phyloP scores from a whole-genome alignment of 306 rosid species.

The Aeschynomene evenia region DNA sequence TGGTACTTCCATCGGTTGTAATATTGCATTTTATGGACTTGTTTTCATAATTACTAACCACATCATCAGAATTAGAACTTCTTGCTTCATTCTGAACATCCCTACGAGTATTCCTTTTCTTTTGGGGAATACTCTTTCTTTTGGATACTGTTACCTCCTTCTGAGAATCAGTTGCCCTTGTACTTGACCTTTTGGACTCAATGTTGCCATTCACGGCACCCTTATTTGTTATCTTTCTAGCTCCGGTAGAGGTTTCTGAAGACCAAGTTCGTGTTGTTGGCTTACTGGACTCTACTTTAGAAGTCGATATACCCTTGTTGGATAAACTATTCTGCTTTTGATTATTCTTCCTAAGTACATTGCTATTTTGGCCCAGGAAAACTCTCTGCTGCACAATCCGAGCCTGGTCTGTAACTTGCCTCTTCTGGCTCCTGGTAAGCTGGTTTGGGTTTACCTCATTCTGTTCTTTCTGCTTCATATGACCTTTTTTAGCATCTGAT shows the following conservation, averaged over 20 bases:
- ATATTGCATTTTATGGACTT: constrained; percentile 59
- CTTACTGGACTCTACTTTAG: constrained; percentile 48
- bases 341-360: constrained; percentile 65
- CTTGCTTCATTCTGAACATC: constrained; percentile 40
- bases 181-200: constrained; percentile 45
- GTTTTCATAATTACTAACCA: constrained; percentile 33
- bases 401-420: constrained; percentile 36
- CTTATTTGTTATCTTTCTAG: constrained; percentile 47
- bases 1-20: constrained; percentile 44
- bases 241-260: constrained; percentile 38
- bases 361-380: constrained; percentile 35
- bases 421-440: constrained; percentile 49
- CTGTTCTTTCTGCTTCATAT: constrained; percentile 47
- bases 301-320: constrained; percentile 45
- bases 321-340: constrained; percentile 74
- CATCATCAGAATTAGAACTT: constrained; percentile 33
- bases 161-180: constrained; percentile 38
- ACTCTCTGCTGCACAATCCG: constrained; percentile 50
- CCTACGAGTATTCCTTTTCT: constrained; percentile 40
- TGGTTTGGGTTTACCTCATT: constrained; percentile 52
- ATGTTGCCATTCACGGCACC: constrained; percentile 39
- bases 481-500: constrained; percentile 42
- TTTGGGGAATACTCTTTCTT: constrained; percentile 30
- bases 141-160: constrained; percentile 48
- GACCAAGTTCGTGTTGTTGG: constrained; percentile 42